Evolutionary conservation across 495 filamentous ascomycete species (phyloP), one percentile per base, ranked within the genome.

Genomic region (Aspergillus incahuasiensis): DNA sequence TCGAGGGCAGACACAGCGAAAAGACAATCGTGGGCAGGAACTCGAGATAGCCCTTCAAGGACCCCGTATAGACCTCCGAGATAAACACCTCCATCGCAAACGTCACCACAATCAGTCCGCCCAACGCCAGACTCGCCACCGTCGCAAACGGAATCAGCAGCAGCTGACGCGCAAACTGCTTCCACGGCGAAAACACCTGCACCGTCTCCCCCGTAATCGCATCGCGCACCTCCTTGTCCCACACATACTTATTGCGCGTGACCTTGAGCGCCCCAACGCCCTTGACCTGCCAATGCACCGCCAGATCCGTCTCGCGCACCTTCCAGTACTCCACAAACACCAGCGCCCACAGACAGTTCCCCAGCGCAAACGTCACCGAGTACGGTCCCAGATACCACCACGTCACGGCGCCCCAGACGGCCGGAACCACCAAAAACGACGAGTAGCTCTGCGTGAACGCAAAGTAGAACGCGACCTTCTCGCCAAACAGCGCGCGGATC

Each of bases 251-350:
- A 30, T 83, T 73, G 21, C 92, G 79, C 42, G 87, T 88, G 16
- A 81, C 82, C 68, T 97, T 90, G 40, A 97, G 86, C 28, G 76
- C 78, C 6, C 87, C 89, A 15, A 95, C 91, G 9, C 87, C 88
- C 28, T 86, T 84, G 19, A 96, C 92, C 3, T 87, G 87, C 94
- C 94, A 98, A 47, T 90, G 84, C 22, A 96, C 79, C n/a, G 86
- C 86, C 4, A 98, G 76, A 67, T 98, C 94, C 2, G 85, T 75
- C 70, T 98, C 91, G 68, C 94, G 91, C 54, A 89, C 86, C 74
- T 94, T 95, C 94, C 94, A 98, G 67, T 87, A 96, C 70, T 98
- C 94, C 21, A 95, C 86, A 61, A 98, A 97, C 15, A 91, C 74
- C 6, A 95, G 82, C 39, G 85, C 86, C 91, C 91, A 96, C 18